These are phyloP conservation scores for Sporobolomyces roseus DNA, from an alignment of 768 basidiomycete species.

Conservation along the genomic window DNA sequence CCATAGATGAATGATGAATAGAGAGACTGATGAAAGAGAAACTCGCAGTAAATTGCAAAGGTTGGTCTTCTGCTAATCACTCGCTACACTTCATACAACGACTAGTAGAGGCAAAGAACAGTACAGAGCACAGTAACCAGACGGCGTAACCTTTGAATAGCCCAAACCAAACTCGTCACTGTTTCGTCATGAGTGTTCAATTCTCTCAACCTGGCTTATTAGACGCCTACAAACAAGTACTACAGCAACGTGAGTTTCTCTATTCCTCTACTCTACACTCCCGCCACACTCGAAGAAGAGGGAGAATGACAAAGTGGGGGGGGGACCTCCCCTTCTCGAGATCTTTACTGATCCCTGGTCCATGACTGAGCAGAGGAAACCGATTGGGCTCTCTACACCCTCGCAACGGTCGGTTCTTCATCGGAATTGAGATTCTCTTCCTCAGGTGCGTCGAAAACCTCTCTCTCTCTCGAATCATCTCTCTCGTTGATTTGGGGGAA, in stretches of 20 bases:
- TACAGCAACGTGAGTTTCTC: constrained; percentile 5
- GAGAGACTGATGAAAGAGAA: too few species aligned
- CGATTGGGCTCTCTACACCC: constrained; percentile 40
- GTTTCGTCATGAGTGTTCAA: constrained; percentile 12
- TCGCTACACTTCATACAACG: too few species aligned
- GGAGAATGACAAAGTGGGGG: background rate
- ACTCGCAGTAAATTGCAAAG: too few species aligned
- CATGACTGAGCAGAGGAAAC: constrained; percentile 2
- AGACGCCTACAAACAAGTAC: constrained; percentile 14
- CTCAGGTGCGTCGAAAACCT: background rate
- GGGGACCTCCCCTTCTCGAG: background rate
- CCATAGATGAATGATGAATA: background rate
- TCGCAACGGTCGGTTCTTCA: constrained; percentile 7
- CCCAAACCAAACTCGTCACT: too few species aligned
- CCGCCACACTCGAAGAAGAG: background rate
- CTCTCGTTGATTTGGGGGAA: too few species aligned
- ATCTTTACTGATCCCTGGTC: background rate
- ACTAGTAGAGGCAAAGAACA: too few species aligned
- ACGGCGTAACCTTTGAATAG: too few species aligned
- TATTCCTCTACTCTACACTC: background rate
- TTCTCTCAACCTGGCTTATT: constrained; percentile 11
- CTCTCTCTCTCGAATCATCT: too few species aligned
- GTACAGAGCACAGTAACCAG: too few species aligned
- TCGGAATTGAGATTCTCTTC: constrained; percentile 25
- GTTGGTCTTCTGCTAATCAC: too few species aligned